Conservation (phyloP, 352 stramenopile species). For the Sclerospora graminicola region DNA sequence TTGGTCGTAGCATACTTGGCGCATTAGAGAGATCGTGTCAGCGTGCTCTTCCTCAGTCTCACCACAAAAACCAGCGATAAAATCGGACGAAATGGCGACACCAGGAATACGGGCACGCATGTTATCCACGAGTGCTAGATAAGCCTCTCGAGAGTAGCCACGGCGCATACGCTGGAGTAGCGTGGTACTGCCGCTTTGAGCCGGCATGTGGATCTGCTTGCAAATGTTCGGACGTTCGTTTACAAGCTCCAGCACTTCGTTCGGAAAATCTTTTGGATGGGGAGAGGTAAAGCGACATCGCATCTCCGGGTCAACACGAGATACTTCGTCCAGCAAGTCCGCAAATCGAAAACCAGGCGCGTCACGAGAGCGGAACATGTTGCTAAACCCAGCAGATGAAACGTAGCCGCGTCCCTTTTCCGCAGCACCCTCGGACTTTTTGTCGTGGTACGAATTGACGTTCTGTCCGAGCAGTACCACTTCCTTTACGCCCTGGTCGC, state of each 20-base stretch:
- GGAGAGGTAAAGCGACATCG: constrained; percentile 98
- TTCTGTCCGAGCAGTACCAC: constrained; percentile 98
- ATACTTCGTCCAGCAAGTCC: constrained; percentile 93
- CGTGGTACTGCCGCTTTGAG: constrained; percentile 90
- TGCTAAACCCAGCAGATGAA: constrained; percentile 89
- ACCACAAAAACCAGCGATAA: constrained; percentile 98
- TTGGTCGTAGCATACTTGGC: constrained; percentile 89
- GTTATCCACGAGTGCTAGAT: constrained; percentile 91
- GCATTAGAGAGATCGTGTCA: constrained; percentile 89
- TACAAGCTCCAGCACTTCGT: constrained; percentile 86
- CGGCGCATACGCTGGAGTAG: constrained; percentile 90
- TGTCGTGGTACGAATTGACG: constrained; percentile 99
- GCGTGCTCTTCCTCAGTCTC: constrained; percentile 97
- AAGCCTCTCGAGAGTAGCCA: constrained; percentile 96
- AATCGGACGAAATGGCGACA: constrained; percentile 89
- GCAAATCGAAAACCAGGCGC: constrained; percentile 91
- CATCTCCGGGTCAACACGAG: constrained; percentile 90
- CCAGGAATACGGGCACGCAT: constrained; percentile 80
- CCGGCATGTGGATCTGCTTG: constrained; percentile 96
- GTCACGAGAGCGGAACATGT: constrained; percentile 89
- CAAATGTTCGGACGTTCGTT: constrained; percentile 93
- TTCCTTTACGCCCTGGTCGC: constrained; percentile 93
- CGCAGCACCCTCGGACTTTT: constrained; percentile 49
- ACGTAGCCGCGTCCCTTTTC: constrained; percentile 68
- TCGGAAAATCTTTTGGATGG: constrained; percentile 98